Percentiles rank a stretch among this genome's conserved stretches.
These are phyloP conservation scores for Diaporthe citriasiana DNA, from an alignment of 2,329 filamentous ascomycete genomes.

Conservation along the genomic window DNA sequence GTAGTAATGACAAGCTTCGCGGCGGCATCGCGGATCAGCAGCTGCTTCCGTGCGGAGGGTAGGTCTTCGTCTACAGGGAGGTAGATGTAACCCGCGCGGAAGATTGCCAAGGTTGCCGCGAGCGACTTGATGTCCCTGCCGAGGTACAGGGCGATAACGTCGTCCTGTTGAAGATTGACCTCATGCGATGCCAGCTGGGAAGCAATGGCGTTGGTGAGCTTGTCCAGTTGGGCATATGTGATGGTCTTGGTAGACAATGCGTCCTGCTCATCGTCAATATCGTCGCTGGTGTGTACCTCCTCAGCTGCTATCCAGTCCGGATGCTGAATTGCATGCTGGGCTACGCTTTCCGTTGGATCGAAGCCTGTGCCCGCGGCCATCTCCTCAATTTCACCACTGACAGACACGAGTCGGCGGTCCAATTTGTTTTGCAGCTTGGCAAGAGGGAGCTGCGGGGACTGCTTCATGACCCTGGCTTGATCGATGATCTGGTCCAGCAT, in stretches of 20 bases:
- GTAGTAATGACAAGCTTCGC: constrained; percentile 63
- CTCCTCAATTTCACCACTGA: constrained; percentile 28
- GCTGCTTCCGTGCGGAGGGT: constrained; percentile 70
- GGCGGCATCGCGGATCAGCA: constrained; percentile 72
- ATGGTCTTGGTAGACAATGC: constrained; percentile 59
- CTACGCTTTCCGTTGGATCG: constrained; percentile 49
- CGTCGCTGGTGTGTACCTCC: constrained; percentile 59
- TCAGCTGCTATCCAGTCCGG: constrained; percentile 71
- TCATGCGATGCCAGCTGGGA: constrained; percentile 48
- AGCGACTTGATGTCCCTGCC: constrained; percentile 75
- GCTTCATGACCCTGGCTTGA: constrained; percentile 43
- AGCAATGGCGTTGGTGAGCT: constrained; percentile 68
- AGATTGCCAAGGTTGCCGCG: constrained; percentile 73
- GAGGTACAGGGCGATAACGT: constrained; percentile 72
- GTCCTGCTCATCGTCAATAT: constrained; percentile 52
- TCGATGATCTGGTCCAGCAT: constrained; percentile 45
- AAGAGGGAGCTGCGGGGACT: constrained; percentile 42
- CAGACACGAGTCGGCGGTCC: constrained; percentile 39
- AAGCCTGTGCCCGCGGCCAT: constrained; percentile 36
- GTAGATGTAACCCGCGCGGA: constrained; percentile 74
- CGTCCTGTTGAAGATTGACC: constrained; percentile 59
- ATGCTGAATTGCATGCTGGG: constrained; percentile 59
- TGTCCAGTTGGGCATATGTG: constrained; percentile 71
- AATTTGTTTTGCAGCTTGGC: constrained; percentile 40
- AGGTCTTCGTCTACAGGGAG: constrained; percentile 74